Evolutionary conservation across 2,329 filamentous ascomycete species (phyloP), one percentile per base, ranked within the genome.

Genomic region (Cyphellophora europaea): DNA sequence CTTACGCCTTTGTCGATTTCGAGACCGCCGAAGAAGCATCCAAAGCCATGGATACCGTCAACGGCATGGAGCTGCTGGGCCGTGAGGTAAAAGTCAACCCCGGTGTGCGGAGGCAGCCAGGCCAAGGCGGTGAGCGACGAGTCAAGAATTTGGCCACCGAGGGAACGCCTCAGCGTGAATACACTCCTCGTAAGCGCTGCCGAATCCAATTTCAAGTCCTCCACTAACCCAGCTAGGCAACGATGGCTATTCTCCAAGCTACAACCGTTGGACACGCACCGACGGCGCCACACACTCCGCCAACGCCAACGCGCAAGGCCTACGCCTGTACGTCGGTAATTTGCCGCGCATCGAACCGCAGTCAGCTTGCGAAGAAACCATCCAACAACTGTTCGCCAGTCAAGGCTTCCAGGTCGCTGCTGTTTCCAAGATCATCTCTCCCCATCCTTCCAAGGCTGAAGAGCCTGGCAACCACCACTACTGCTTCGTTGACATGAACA

Each of bases 1-100:
- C 77, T 23, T 84, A 83, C 59, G 85, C 79, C 60, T 85, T 86
- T 48, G 72, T 84, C 30, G 79, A 85, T 49, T 72, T 85, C 38
- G 55, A 57, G 30, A 67, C 64, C 30, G 65, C 66, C 30, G 71
- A 72, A 17, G 62, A 73, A 18, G 79, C 79, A 3, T 63, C 72
- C 4, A 54, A 55, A 2, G 76, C 74, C 2, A 73, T 83, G 53
- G 50, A 56, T n/a, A 61, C 67, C 10, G 59, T 84, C 28, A 63
- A 72, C 36, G 70, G 69, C 12, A 62, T 61, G 13, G 58, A 65
- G 10, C 59, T 84, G 19, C 64, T 72, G 11, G 72, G 72, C 16
- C 69, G 79, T 5, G 61, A 68, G 1, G 57, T 84, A 35, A 79
- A 74, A 53, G 71, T 82, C 44, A 76, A 77, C 23, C 76, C 74